Evolutionary conservation across 257 asterid genomes (phyloP), one percentile per base, ranked within the genome.

Genomic region (Phtheirospermum japonicum): DNA sequence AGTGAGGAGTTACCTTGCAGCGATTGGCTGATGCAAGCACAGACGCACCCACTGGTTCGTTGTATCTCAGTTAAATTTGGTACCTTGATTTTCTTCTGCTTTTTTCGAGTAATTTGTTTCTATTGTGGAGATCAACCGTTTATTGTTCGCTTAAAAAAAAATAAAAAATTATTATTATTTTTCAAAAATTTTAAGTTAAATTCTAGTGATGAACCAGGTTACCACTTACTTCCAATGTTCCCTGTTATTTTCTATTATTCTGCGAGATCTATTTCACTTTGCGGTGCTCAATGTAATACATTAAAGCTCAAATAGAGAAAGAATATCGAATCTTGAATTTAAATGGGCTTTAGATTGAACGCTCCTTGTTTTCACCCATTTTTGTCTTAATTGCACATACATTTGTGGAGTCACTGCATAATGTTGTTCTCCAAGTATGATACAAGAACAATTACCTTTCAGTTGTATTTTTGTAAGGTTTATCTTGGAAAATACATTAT

Each of bases 11-110:
- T 31, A 17, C 37, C 31, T 56, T 55, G 45, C 74, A 49, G 40
- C 23, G 75, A 34, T 57, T 46, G 70, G 48, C 52, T 46, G 52
- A 20, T 52, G 37, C 23, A 43, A 42, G 14, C 19, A 9, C 57
- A 14, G 49, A 11, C n/a, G 10, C 43, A n/a, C 5, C 19, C 5
- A 4, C 9, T 28, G 2, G 11, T 18, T 30, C 28, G 16, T 30
- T 37, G 43, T 55, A 39, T 49, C 51, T 59, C 56, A 12, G 4
- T n/a, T 52, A 50, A 40, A 30, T 39, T 23, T 23, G 65, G 60
- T 30, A 55, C 26, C 2, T 4, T 55, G 45, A 54, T 55, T 60
- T 52, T 13, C 23, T 43, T 45, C 59, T 32, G 40, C 1, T 17
- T 7, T n/a, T 36, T 9, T 48, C 45, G 58, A 57, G 64, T 57